These are phyloP conservation scores for Boletus tylopilopsis DNA, from an alignment of 768 basidiomycete genomes.

Conservation along the genomic window DNA sequence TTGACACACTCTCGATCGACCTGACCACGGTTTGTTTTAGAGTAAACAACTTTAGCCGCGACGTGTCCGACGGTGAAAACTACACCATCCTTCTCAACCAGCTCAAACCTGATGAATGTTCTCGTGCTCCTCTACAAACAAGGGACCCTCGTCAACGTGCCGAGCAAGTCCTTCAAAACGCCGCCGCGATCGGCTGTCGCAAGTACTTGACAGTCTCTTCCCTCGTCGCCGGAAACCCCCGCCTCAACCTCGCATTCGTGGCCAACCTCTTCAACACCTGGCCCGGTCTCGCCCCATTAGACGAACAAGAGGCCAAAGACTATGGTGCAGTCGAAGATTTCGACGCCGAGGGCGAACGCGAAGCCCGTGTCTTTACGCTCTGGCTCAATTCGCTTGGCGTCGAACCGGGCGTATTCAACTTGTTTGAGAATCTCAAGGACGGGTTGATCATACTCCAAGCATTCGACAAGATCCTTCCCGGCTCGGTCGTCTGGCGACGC, in stretches of 20 bases:
- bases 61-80: slow-evolving; percentile 97
- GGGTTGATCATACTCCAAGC: slow-evolving; percentile 91
- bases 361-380: slow-evolving; percentile 95
- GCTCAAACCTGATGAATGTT: slow-evolving; percentile 91
- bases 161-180: slow-evolving; percentile 92
- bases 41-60: slow-evolving; percentile 96
- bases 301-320: slow-evolving; percentile 90
- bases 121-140: slow-evolving; percentile 86
- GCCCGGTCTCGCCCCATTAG: slow-evolving; percentile 91
- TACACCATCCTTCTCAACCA: slow-evolving; percentile 96
- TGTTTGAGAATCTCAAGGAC: slow-evolving; percentile 95
- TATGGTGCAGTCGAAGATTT: slow-evolving; percentile 93
- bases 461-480: slow-evolving; percentile 93
- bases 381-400: slow-evolving; percentile 98
- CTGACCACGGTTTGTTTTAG: slow-evolving; percentile 37
- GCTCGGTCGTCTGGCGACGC: slow-evolving; percentile 90
- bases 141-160: slow-evolving; percentile 79
- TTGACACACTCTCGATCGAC: neutral
- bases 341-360: slow-evolving; percentile 97
- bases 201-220: slow-evolving; percentile 94
- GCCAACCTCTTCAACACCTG: slow-evolving; percentile 98
- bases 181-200: slow-evolving; percentile 88
- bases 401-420: slow-evolving; percentile 92
- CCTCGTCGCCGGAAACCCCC: slow-evolving; percentile 90
- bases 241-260: slow-evolving; percentile 96